Evolutionary conservation across 495 filamentous ascomycete genomes (phyloP).

Genomic region (Arthonia radiata): DNA sequence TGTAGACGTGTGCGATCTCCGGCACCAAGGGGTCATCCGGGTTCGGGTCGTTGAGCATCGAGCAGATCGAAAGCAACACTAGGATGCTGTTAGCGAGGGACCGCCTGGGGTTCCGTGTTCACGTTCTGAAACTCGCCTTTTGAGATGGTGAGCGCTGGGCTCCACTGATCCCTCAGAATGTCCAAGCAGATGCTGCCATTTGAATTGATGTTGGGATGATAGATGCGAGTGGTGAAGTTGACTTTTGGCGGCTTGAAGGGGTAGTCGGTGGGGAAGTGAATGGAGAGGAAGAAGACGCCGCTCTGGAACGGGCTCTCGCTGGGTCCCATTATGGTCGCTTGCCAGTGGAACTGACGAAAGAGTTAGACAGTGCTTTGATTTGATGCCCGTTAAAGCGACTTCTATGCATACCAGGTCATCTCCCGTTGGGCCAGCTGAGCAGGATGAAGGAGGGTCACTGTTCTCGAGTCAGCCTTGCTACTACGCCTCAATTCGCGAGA

Average conservation of each 20-base stretch:
- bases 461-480: conserved; percentile 14
- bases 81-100: no score
- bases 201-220: conserved; percentile 99
- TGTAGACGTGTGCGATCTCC: conserved; percentile 98
- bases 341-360: conserved; percentile 78
- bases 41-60: conserved; percentile 98
- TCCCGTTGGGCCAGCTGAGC: conserved; percentile 85
- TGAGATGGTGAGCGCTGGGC: conserved; percentile 90
- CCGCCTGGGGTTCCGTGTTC: no score
- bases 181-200: conserved; percentile 98
- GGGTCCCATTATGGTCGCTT: conserved; percentile 99
- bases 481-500: conserved; percentile 8
- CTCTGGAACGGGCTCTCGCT: conserved; percentile 88
- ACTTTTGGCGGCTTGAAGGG: conserved; percentile 99
- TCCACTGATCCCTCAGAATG: conserved; percentile 97
- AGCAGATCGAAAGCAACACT: conserved; percentile 98
- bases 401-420: conserved; percentile 73
- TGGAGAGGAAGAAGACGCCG: conserved; percentile 93
- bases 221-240: conserved; percentile 98
- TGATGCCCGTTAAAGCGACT: neutral
- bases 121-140: conserved; percentile 87
- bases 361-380: neutral
- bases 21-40: conserved; percentile 95
- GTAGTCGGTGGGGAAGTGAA: conserved; percentile 99
- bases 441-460: conserved; percentile 95